Evolutionary conservation across 768 basidiomycete species (phyloP).

Genomic region (Suillus clintonianus): DNA sequence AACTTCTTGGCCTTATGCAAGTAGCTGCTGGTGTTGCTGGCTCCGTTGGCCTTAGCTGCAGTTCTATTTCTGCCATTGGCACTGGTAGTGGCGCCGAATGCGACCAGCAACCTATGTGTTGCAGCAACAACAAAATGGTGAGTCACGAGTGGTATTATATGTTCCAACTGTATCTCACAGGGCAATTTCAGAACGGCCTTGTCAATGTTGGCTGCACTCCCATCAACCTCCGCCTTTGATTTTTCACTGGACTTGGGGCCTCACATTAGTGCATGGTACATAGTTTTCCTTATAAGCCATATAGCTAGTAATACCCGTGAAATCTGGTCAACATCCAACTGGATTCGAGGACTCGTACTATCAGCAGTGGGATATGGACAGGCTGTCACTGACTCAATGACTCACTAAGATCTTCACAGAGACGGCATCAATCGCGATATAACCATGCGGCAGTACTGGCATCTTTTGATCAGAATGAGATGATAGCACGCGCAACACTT

Average conservation of each 20-base stretch:
- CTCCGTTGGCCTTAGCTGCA: constrained; percentile 22
- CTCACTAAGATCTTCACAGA: too few species aligned
- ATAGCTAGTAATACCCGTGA: neutral
- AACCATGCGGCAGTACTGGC: too few species aligned
- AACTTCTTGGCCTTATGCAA: constrained; percentile 7
- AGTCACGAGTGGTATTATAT: neutral
- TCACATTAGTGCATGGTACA: constrained; percentile 5
- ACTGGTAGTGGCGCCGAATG: constrained; percentile 25
- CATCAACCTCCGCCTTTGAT: constrained; percentile 3
- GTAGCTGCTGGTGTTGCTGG: constrained; percentile 1
- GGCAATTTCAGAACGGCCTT: constrained; percentile 18
- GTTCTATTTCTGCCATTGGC: constrained; percentile 11
- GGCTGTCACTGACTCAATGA: too few species aligned
- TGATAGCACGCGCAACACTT: too few species aligned
- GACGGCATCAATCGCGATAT: too few species aligned
- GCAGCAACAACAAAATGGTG: constrained; percentile 5
- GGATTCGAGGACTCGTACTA: too few species aligned
- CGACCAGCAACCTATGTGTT: constrained; percentile 23
- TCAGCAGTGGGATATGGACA: too few species aligned
- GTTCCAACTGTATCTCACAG: neutral
- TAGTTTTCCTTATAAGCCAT: neutral
- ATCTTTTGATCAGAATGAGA: too few species aligned
- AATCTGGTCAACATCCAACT: too few species aligned
- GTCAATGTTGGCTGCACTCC: constrained; percentile 29
- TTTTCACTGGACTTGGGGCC: constrained; percentile 2